Evolutionary conservation across 2,329 filamentous ascomycete genomes (phyloP), one percentile per base, ranked within the genome.

Genomic region (Paraphaeosphaeria sporulosa): DNA sequence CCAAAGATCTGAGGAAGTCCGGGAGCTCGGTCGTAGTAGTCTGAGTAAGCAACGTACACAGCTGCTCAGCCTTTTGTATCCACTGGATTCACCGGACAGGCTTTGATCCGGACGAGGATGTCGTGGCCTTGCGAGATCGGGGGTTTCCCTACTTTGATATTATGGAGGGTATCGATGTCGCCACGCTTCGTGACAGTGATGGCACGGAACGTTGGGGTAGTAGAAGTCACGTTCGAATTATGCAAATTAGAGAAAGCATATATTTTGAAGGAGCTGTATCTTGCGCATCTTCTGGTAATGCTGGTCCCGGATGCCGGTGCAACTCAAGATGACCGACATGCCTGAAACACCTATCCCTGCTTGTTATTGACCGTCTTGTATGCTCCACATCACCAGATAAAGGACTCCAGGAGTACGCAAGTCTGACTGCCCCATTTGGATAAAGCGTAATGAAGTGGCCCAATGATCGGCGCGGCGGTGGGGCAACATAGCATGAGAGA

Each of bases 41-140:
- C 62, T 1, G 54, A 59, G 19, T 81, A 82, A 52, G 72, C 79
- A 15, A 74, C 74, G 25, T 59, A 53, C 1, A 71, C 63, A 12
- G 70, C 61, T 34, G 58, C 58, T 25, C 58, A 51, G 54, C 69
- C 69, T 55, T 73, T 71, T 17, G 58, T 64, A 50, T 73, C 69
- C n/a, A 64, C 61, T 6, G 71, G 67, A 30, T 71, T 71, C 19
- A 72, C 30, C 13, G 68, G 64, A 36, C 68, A 63, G 2, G 69
- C 70, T 55, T 58, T 63, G 30, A 58, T 51, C 8, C 47, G 65
- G 12, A 81, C 65, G 4, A 80, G 65, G 9, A 80, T 46, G 62
- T 80, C 74, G 50, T 75, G 65, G n/a, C 74, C 73, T 42, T 65
- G 3, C 12, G 13, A 43, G 8, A 73, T 72, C 10, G 64, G 59